These are phyloP conservation scores for Pichia kluyveri DNA, from an alignment of 805 yeast genomes.

Conservation along the genomic window DNA sequence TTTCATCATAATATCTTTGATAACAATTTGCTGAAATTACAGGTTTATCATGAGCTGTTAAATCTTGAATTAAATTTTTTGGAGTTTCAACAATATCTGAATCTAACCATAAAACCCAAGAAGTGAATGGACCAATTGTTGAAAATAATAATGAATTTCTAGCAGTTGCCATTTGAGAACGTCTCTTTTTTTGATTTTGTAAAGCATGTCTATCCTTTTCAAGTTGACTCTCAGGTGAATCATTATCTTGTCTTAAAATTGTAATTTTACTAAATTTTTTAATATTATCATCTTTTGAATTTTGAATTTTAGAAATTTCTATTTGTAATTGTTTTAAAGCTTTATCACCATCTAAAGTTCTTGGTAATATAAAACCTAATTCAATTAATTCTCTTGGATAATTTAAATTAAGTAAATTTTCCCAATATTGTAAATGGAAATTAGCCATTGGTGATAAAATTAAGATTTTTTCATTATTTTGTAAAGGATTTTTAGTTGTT, in stretches of 20 bases:
- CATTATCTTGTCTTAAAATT: conserved; percentile 83
- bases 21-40: conserved; percentile 89
- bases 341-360: conserved; percentile 70
- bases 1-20: conserved; percentile 65
- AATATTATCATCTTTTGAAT: conserved; percentile 30
- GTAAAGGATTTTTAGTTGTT: conserved; percentile 61
- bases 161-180: conserved; percentile 88
- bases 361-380: conserved; percentile 86
- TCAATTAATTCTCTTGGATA: conserved; percentile 84
- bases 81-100: conserved; percentile 92
- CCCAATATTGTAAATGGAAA: conserved; percentile 84
- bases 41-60: conserved; percentile 78
- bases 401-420: conserved; percentile 58
- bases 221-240: conserved; percentile 58
- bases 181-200: conserved; percentile 77
- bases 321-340: conserved; percentile 65
- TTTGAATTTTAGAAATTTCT: conserved; percentile 67
- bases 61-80: conserved; percentile 70
- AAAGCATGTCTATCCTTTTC: conserved; percentile 92
- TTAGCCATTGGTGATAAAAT: conserved; percentile 86
- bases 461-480: conserved; percentile 73
- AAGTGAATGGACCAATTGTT: conserved; percentile 77
- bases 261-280: conserved; percentile 71
- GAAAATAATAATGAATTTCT: conserved; percentile 87
- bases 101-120: conserved; percentile 97